phyloP scores from a whole-genome alignment of 192 early-diverging fungal species.

The Umbelopsis sp. region DNA sequence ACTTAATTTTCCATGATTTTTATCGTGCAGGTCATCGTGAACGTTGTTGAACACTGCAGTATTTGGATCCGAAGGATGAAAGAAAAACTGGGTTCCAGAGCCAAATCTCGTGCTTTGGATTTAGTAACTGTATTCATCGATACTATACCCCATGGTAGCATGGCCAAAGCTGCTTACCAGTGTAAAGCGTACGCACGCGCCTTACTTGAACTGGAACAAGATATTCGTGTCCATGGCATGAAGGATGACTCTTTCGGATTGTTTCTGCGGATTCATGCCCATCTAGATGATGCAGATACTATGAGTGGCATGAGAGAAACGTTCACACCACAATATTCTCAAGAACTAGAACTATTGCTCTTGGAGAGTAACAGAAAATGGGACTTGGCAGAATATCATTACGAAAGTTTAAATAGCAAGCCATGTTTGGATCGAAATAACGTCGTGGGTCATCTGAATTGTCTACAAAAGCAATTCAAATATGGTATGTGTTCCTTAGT shows the following conservation, averaged over 20 bases:
- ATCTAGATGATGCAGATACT: conserved; percentile 70
- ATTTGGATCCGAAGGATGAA: conserved; percentile 48
- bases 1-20: too few species aligned
- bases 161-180: conserved; percentile 62
- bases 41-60: conserved; percentile 35
- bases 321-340: conserved; percentile 44
- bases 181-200: conserved; percentile 69
- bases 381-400: conserved; percentile 67
- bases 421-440: conserved; percentile 45
- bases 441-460: conserved; percentile 65
- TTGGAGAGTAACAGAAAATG: conserved; percentile 66
- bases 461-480: conserved; percentile 69
- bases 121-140: conserved; percentile 52
- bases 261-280: conserved; percentile 63
- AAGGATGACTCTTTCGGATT: conserved; percentile 39
- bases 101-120: conserved; percentile 7
- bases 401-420: conserved; percentile 53
- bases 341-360: conserved; percentile 68
- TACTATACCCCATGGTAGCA: conserved; percentile 60
- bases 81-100: background rate
- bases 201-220: conserved; percentile 68
- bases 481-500: conserved; percentile 47
- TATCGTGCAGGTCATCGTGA: conserved; percentile 40
- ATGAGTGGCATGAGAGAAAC: conserved; percentile 64
- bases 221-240: conserved; percentile 49